Evolutionary conservation across 495 filamentous ascomycete species (phyloP).

Genomic region (Daldinia caldariorum): DNA sequence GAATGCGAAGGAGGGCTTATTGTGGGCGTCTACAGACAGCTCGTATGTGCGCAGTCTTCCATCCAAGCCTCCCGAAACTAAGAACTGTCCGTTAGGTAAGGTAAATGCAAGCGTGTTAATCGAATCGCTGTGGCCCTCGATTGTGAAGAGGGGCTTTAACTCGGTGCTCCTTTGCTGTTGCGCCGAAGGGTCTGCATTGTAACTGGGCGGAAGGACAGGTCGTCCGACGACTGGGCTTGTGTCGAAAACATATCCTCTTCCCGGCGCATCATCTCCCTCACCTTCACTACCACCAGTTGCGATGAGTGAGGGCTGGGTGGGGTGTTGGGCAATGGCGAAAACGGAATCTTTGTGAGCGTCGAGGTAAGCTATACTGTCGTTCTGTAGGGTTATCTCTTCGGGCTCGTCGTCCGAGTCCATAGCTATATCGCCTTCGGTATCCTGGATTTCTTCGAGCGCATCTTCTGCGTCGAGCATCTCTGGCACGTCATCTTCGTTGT

Average conservation of each 20-base stretch:
- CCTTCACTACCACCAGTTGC: constrained; percentile 90
- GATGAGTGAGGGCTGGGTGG: constrained; percentile 76
- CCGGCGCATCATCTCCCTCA: constrained; percentile 69
- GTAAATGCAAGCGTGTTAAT: constrained; percentile 89
- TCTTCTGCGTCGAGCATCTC: constrained; percentile 77
- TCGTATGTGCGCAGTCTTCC: constrained; percentile 71
- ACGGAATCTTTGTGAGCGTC: constrained; percentile 87
- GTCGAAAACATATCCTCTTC: constrained; percentile 78
- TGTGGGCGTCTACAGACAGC: constrained; percentile 35
- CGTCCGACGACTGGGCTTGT: constrained; percentile 70
- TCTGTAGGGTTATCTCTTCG: constrained; percentile 81
- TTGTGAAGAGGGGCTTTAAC: constrained; percentile 69
- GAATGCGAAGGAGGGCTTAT: constrained; percentile 65
- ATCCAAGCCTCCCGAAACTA: constrained; percentile 88
- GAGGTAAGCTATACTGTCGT: constrained; percentile 93
- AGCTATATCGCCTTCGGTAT: constrained; percentile 73
- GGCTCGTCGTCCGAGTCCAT: constrained; percentile 76
- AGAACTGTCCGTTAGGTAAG: constrained; percentile 80
- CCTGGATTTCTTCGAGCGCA: constrained; percentile 70
- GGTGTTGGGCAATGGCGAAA: constrained; percentile 93
- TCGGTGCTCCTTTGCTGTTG: constrained; percentile 58
- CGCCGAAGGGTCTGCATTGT: constrained; percentile 71
- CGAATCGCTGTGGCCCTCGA: constrained; percentile 90
- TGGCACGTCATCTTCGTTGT: constrained; percentile 58
- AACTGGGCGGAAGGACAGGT: constrained; percentile 76